These are phyloP conservation scores for Macrotyloma uniflorum DNA, from an alignment of 306 rosid species.

Conservation along the genomic window DNA sequence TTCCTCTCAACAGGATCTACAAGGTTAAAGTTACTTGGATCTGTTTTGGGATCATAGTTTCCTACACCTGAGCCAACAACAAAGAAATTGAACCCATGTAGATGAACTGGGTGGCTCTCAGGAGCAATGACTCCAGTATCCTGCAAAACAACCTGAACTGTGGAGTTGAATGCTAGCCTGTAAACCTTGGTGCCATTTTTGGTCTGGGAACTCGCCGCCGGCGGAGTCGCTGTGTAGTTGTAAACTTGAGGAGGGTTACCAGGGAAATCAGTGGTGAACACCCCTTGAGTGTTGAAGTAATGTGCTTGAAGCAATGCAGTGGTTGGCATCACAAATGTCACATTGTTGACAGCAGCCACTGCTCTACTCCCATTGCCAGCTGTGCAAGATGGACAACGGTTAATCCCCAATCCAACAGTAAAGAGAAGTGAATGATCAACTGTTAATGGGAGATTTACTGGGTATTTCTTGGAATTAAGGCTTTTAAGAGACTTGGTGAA, in stretches of 20 bases:
- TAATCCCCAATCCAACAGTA: slow-evolving; percentile 67
- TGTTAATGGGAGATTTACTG: slow-evolving; percentile 57
- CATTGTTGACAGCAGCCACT: slow-evolving; percentile 69
- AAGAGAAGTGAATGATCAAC: slow-evolving; percentile 64
- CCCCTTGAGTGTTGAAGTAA: slow-evolving; percentile 61
- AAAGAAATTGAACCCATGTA: slow-evolving; percentile 82
- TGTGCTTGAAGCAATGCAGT: slow-evolving; percentile 79
- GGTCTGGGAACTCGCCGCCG: slow-evolving; percentile 47
- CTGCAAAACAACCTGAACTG: slow-evolving; percentile 72
- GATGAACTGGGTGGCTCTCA: slow-evolving; percentile 81
- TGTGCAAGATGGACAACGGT: slow-evolving; percentile 73
- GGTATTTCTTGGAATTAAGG: slow-evolving; percentile 66
- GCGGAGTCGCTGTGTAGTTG: slow-evolving; percentile 56
- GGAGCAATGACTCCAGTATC: slow-evolving; percentile 71
- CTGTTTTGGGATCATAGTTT: slow-evolving; percentile 60
- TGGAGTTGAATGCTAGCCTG: slow-evolving; percentile 55
- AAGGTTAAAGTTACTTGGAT: slow-evolving; percentile 61
- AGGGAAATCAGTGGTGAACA: slow-evolving; percentile 78
- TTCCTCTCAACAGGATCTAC: slow-evolving; percentile 86
- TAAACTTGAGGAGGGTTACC: slow-evolving; percentile 59
- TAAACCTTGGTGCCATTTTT: slow-evolving; percentile 61
- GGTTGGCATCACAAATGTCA: slow-evolving; percentile 81
- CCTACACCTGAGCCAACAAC: slow-evolving; percentile 71
- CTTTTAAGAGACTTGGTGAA: slow-evolving; percentile 56
- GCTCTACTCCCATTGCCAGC: slow-evolving; percentile 73